Base-by-base conservation (phyloP, 164 flowering plant species). In the Piper longum region DNA sequence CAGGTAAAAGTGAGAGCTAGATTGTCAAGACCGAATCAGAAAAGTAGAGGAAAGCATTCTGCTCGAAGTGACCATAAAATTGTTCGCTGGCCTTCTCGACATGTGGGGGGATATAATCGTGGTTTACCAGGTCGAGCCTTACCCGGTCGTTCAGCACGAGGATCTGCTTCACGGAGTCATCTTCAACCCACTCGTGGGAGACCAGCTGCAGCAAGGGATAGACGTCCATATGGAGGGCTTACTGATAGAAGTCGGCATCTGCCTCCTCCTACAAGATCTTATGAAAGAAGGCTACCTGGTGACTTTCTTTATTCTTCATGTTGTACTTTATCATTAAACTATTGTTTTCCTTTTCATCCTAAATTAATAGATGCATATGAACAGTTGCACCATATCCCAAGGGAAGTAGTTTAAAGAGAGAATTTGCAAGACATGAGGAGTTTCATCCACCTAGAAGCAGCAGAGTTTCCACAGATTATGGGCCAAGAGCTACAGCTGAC, bases 1-100 rank as follows among this genome's bases (percentile, higher is more conserved):
- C 83, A 92, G 98, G 88, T 84, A 42, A 93, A 87, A 77, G 93
- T 91, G 12, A 88, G 97, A 75, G 96, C 95, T 26, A 80, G 99
- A 65, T 74, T 93, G 70, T 93, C 99, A 41, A 76, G 97, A 66
- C 99, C 99, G 14, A 88, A 85, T 74, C 93, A 84, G 61, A 81
- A 81, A 69, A 85, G 91, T 59, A 83, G 83, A 74, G 93, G 88
- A 18, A 93, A 79, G 73, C 81, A 78, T 67, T 69, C 13, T 48
- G 9, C 74, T 39, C 88, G 81, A 51, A 85, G 76, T 9, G 90
- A 87, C 60, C 73, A 41, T 48, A 66, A 81, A 13, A 48, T 70
- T 76, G 79, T 75, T 0, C 83, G 78, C 54, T 82, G 73, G 12
- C 18, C 71, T 66, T 60, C 72, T 36, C 79, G 79, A 57, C 64